These are phyloP conservation scores for Fusarium miscanthi DNA, from an alignment of 2,329 filamentous ascomycete species.

Conservation along the genomic window DNA sequence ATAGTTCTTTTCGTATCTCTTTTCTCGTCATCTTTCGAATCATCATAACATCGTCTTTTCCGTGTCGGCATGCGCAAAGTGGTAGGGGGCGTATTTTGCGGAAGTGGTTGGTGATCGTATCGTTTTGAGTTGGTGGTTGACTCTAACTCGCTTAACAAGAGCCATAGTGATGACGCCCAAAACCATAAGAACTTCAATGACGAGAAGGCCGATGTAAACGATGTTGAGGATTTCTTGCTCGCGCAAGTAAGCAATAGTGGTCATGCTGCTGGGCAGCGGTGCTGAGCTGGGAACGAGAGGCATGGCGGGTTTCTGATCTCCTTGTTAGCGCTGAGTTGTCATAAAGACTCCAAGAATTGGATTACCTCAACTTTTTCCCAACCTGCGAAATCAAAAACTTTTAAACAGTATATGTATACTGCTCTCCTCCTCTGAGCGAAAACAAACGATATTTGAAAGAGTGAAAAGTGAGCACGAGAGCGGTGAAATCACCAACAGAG, in stretches of 20 bases:
- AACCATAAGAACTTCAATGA: conserved; percentile 58
- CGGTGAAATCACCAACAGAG: conserved; percentile 27
- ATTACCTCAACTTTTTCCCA: conserved; percentile 4
- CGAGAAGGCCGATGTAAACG: conserved; percentile 60
- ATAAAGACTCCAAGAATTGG: neutral
- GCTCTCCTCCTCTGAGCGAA: neutral
- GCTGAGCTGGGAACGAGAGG: conserved; percentile 38
- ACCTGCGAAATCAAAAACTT: neutral
- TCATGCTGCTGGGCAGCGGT: conserved; percentile 35
- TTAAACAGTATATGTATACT: neutral
- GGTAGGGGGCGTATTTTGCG: conserved; percentile 14
- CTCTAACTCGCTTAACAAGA: conserved; percentile 45
- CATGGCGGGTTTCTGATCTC: conserved; percentile 26
- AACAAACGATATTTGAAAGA: neutral
- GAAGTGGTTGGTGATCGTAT: conserved; percentile 13
- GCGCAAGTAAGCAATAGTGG: conserved; percentile 41
- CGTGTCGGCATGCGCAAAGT: conserved; percentile 13
- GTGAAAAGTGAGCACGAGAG: conserved; percentile 14
- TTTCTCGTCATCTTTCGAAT: neutral
- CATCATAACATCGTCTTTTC: conserved; percentile 26
- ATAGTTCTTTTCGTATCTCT: neutral
- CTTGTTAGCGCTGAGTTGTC: conserved; percentile 2
- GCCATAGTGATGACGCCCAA: conserved; percentile 52
- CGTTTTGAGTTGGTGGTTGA: conserved; percentile 27
- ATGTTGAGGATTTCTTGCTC: conserved; percentile 55